A percentile compares a stretch with the other conserved stretches of the same genome.
Evolutionary conservation across 2,329 filamentous ascomycete genomes (phyloP).

Genomic region (Beauveria sp.): DNA sequence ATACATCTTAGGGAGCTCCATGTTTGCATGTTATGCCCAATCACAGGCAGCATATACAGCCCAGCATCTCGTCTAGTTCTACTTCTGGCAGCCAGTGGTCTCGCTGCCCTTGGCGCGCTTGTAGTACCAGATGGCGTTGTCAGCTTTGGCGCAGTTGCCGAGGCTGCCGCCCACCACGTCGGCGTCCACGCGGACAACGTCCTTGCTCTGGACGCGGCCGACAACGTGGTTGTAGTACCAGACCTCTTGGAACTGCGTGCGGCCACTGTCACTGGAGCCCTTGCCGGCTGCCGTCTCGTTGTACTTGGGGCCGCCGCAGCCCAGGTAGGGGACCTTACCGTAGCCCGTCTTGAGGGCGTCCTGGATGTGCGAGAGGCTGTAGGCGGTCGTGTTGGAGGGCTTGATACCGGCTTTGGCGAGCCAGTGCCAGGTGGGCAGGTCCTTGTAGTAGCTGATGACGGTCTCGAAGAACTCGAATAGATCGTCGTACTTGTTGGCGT

Average conservation of each 20-base stretch:
- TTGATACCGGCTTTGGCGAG: constrained; percentile 44
- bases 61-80: background rate
- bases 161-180: constrained; percentile 39
- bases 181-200: constrained; percentile 35
- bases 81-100: constrained; percentile 4
- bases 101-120: constrained; percentile 34
- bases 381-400: constrained; percentile 51
- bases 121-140: constrained; percentile 47
- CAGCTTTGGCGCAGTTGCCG: constrained; percentile 47
- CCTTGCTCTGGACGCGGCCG: constrained; percentile 46
- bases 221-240: constrained; percentile 60
- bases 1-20: background rate
- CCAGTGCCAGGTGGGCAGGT: constrained; percentile 54
- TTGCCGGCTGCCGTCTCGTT: constrained; percentile 52
- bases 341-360: constrained; percentile 39
- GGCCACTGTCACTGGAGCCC: constrained; percentile 46
- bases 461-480: constrained; percentile 58
- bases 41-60: background rate
- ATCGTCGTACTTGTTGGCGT: constrained; percentile 48
- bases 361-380: constrained; percentile 46
- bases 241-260: constrained; percentile 51
- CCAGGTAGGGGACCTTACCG: constrained; percentile 51
- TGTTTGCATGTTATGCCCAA: background rate
- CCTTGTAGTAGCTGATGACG: constrained; percentile 47
- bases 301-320: constrained; percentile 52